Evolutionary conservation across 257 asterid genomes (phyloP), one percentile per base, ranked within the genome.

Genomic region (Leptodermis oblonga): DNA sequence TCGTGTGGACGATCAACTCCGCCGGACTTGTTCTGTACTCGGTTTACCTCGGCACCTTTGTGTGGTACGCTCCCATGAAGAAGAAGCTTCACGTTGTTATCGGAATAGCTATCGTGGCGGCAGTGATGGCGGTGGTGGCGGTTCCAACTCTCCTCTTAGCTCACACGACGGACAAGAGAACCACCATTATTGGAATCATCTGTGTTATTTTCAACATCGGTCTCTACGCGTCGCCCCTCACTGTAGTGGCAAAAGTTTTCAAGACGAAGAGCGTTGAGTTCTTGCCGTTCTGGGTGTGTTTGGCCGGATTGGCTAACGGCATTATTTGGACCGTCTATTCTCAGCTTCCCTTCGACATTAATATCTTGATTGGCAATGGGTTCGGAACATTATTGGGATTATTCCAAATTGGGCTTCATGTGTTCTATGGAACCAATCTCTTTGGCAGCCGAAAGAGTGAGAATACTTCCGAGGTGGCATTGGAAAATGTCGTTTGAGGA

Each of bases 241-340:
- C 42, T 22, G 23, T 58, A 0, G 7, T 58, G 64, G 0, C 0
- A 20, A 15, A 58, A 3, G 64, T 58, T 58, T 28, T 28, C 34
- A 1, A 14, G 64, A 31, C 42, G 1, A 58, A 31, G 64, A 58
- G 64, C 34, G 64, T 58, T 5, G 64, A 58, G 34, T 58, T 0
- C 3, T 8, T 58, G 64, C 64, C 64, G 41, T 58, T 58, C 14
- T 58, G 64, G 64, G 41, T 58, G 4, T 28, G 64, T 58, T 58
- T 58, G 39, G 64, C 64, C 41, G 64, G 64, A 10, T 58, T 15
- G 1, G 0, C 12, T 1, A 58, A 58, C 41, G 64, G 64, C 12
- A 2, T 20, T 1, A 11, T 31, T 31, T 58, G 64, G 64, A 4
- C 26, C 0, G 0, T 22, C 9, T 58, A 58, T 7, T 20, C 41